These are phyloP conservation scores for Coemansia umbellata DNA, from an alignment of 192 early-diverging fungal species.

Conservation along the genomic window DNA sequence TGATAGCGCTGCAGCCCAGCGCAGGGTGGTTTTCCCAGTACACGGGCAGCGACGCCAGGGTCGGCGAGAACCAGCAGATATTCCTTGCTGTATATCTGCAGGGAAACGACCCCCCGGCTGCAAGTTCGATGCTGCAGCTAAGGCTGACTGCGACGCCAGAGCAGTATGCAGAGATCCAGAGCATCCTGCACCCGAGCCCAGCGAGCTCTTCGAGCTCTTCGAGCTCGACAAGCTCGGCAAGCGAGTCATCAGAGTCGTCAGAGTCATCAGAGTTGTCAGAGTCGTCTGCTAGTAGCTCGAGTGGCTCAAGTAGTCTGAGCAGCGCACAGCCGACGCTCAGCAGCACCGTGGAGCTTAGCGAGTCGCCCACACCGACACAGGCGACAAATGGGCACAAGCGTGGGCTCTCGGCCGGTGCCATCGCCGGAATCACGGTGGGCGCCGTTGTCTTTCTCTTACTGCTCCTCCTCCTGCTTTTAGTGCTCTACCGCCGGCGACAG, in stretches of 20 bases:
- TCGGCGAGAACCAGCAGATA: slow-evolving; percentile 24
- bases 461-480: slow-evolving; percentile 27
- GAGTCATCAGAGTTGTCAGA: neutral
- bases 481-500: slow-evolving; percentile 28
- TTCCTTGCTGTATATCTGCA: slow-evolving; percentile 40
- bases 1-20: slow-evolving; percentile 17
- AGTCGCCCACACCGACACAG: neutral
- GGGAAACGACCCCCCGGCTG: slow-evolving; percentile 36
- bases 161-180: slow-evolving; percentile 34
- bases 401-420: slow-evolving; percentile 41
- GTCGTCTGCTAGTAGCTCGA: neutral
- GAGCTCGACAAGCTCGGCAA: neutral
- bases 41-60: slow-evolving; percentile 10
- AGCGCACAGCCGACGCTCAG: neutral
- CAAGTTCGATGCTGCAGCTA: slow-evolving; percentile 29
- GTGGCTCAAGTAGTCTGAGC: too few species aligned
- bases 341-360: neutral
- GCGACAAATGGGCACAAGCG: neutral
- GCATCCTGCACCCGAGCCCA: slow-evolving; percentile 17
- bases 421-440: slow-evolving; percentile 39
- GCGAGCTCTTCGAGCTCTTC: neutral
- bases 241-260: neutral
- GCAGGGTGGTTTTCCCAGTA: slow-evolving; percentile 40
- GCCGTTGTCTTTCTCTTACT: slow-evolving; percentile 25
- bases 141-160: slow-evolving; percentile 32